phyloP scores from a whole-genome alignment of 768 basidiomycete species.

The Leccinum obscurum region DNA sequence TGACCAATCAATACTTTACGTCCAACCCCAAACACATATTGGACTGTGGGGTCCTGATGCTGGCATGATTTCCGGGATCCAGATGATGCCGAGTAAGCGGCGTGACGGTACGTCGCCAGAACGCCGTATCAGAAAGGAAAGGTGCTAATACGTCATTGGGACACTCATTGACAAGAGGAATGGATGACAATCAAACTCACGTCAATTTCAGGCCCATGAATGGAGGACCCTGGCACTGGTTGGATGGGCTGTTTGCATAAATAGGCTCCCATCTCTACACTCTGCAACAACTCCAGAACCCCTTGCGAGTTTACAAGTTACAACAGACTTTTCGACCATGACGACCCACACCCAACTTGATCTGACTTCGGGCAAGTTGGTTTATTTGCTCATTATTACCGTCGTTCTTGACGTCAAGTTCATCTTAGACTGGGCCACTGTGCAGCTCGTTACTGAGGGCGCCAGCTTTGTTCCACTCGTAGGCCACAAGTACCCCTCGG shows the following conservation, averaged over 20 bases:
- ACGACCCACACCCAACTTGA: background rate
- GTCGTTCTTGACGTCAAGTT: background rate
- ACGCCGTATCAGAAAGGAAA: background rate
- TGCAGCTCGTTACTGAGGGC: background rate
- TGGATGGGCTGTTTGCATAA: too few species aligned
- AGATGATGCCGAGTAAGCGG: background rate
- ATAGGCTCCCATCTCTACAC: too few species aligned
- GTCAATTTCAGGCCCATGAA: background rate
- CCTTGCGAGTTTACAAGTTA: too few species aligned
- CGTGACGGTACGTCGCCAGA: background rate
- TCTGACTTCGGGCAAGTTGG: background rate
- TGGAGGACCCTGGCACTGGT: background rate
- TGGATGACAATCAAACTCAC: background rate
- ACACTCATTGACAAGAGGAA: background rate
- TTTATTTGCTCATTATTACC: background rate
- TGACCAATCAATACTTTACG: background rate
- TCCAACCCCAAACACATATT: background rate
- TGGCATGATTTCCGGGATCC: background rate
- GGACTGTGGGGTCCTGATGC: background rate
- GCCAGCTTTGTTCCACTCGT: background rate
- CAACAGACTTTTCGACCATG: background rate
- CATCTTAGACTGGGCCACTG: background rate
- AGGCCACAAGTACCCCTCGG: background rate
- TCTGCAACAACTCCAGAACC: too few species aligned
- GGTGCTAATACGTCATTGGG: background rate